Evolutionary conservation across 140 eudicot species (phyloP).

Genomic region (Bidens hawaiensis): DNA sequence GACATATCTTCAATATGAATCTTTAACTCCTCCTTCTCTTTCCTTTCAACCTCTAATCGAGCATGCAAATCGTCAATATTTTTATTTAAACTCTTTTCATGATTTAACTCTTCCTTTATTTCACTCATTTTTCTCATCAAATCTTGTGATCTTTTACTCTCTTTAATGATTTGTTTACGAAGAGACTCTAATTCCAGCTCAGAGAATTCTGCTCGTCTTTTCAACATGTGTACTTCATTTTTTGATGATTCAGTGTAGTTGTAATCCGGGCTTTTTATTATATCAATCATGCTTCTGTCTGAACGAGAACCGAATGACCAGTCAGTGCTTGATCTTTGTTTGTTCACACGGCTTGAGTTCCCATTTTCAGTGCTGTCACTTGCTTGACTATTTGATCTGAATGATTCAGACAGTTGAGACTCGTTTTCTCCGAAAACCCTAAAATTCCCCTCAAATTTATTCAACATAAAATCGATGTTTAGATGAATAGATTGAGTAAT

Average conservation of each 20-base stretch:
- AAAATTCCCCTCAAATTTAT: conserved; percentile 14
- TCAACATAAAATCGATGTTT: background rate
- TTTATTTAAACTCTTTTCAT: background rate
- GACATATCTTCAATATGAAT: conserved; percentile 36
- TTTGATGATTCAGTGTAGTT: conserved; percentile 27
- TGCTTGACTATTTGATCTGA: conserved; percentile 38
- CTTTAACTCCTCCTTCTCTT: conserved; percentile 54
- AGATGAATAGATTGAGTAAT: background rate
- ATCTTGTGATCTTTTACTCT: conserved; percentile 65
- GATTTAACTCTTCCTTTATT: background rate
- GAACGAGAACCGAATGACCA: conserved; percentile 54
- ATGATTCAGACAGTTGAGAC: conserved; percentile 20
- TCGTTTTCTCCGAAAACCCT: conserved; percentile 47
- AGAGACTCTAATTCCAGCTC: conserved; percentile 71
- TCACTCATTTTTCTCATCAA: conserved; percentile 31
- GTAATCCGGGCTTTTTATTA: conserved; percentile 30
- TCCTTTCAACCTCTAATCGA: conserved; percentile 52
- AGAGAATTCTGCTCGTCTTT: conserved; percentile 65
- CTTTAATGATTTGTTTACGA: conserved; percentile 69
- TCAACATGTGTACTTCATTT: conserved; percentile 35
- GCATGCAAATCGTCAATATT: conserved; percentile 24
- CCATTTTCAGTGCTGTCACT: conserved; percentile 34
- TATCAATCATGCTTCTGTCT: conserved; percentile 41
- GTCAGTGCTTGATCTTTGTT: conserved; percentile 36
- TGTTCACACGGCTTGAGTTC: conserved; percentile 14